Conservation (phyloP, 1,139 yeast species). For the Pichia sp. region DNA sequence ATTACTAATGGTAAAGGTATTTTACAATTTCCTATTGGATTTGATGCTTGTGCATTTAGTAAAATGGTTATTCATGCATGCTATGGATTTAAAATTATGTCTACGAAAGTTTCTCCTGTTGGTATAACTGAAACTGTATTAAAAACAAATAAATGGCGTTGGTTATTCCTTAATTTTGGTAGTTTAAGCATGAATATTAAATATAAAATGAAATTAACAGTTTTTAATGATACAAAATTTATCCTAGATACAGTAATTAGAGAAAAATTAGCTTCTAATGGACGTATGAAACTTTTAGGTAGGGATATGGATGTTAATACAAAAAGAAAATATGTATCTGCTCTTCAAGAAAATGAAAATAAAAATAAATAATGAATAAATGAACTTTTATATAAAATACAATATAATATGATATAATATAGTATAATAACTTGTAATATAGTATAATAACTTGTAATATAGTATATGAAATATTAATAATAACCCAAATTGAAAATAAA, state of each 20-base stretch:
- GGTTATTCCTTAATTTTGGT: conserved; percentile 17
- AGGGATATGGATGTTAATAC: conserved; percentile 28
- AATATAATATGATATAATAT: no score
- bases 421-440: no score
- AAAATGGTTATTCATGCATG: conserved; percentile 12
- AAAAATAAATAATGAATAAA: neutral
- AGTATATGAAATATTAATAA: no score
- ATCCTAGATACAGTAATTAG: conserved; percentile 28
- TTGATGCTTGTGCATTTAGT: conserved; percentile 16
- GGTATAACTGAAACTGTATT: conserved; percentile 23
- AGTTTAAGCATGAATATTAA: conserved; percentile 26
- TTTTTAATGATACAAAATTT: conserved; percentile 5
- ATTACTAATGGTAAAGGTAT: conserved; percentile 48
- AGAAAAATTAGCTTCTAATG: conserved; percentile 33
- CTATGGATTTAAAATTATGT: conserved; percentile 37
- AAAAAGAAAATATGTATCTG: conserved; percentile 31
- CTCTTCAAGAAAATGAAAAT: conserved; percentile 4
- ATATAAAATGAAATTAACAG: conserved; percentile 24
- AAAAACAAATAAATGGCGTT: conserved; percentile 18
- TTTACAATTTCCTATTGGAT: conserved; percentile 21
- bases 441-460: no score
- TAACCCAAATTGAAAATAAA: no score
- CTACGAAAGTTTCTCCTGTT: conserved; percentile 28
- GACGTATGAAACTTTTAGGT: conserved; percentile 35
- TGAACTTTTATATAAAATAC: neutral